Evolutionary conservation across 2,329 filamentous ascomycete species (phyloP).

Genomic region (Fusarium irregulare): DNA sequence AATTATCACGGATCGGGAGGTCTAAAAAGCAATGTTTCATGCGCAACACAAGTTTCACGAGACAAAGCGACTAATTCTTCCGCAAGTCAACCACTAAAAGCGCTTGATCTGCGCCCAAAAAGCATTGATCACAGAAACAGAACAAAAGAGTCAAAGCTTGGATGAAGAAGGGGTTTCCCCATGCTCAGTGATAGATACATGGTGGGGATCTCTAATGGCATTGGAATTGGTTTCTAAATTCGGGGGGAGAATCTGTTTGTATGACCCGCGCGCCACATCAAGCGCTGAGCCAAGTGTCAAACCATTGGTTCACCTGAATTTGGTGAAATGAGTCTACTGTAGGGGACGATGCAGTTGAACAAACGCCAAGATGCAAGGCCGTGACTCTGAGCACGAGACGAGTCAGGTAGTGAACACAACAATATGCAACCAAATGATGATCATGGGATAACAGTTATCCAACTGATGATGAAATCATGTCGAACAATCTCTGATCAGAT

Average conservation of each 20-base stretch:
- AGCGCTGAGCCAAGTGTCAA: conserved; percentile 8
- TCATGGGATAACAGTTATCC: not conserved
- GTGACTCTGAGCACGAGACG: conserved; percentile 8
- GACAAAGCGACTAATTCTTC: not conserved
- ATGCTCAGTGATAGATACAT: not conserved
- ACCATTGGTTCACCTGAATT: conserved; percentile 35
- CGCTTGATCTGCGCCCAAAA: not conserved
- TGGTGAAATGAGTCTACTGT: conserved; percentile 28
- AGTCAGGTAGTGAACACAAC: conserved; percentile 13
- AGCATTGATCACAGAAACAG: not conserved
- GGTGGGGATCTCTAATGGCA: not conserved
- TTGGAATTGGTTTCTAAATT: conserved; percentile 4
- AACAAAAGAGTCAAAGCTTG: not conserved
- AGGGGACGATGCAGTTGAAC: conserved; percentile 3
- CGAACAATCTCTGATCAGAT: not conserved
- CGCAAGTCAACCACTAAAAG: not conserved
- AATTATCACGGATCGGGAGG: not conserved
- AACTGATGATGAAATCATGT: not conserved
- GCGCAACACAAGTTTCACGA: conserved; percentile 14
- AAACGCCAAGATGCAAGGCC: conserved; percentile 19
- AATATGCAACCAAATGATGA: not conserved
- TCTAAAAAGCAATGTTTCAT: conserved; percentile 11
- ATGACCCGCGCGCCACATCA: conserved; percentile 30
- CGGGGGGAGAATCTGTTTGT: conserved; percentile 17
- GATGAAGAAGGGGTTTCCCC: not conserved